Base-by-base conservation (phyloP, 1,284 basidiomycete genomes). In the Cystobasidium slooffiae region DNA sequence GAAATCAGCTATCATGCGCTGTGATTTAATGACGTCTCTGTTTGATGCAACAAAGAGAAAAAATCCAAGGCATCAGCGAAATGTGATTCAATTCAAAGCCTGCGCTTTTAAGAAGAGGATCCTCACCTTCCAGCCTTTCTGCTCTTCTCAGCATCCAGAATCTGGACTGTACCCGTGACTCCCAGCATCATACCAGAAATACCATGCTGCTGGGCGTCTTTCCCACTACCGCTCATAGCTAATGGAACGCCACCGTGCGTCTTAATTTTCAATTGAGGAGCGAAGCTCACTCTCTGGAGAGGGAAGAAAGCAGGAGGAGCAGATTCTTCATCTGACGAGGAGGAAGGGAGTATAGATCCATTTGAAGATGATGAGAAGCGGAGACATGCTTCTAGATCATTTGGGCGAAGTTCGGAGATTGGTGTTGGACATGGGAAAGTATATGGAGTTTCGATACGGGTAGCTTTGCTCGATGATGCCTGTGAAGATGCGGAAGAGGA, bases 1-100 rank as follows among this genome's bases (percentile, higher is more conserved):
- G 68, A 81, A 81, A 74, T 81, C 80, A 44, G 80, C 80, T 39
- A 81, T 79, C 74, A 81, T 79, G 18, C 80, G 74, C 76, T 80
- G 78, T 7, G 74, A 76, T 58, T 72, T 76, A 74, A 77, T 66
- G 31, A 70, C 43, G 53, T 73, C 63, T 67, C 72, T 55, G 61
- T 65, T 8, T 47, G 22, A 37, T 18, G 16, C 12, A 16, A 49
- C 10, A 37, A 12, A 18, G 12, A 47, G 12, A 12, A 24, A 12
- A 20, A 7, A 3, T 20, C 9, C 3, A 12, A 56, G 12, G 14
- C n/a, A 16, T 44, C 24, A 39, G 10, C 37, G 9, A 14, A 7
- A 3, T 31, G 56, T 24, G n/a, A 62, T 12, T 14, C n/a, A n/a
- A 41, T 12, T 62, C 10, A 1, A 18, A 12, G 31, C 6, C 20